Evolutionary conservation across 345 rosid genomes (phyloP), one percentile per base, ranked within the genome.

Genomic region (Salix exigua): DNA sequence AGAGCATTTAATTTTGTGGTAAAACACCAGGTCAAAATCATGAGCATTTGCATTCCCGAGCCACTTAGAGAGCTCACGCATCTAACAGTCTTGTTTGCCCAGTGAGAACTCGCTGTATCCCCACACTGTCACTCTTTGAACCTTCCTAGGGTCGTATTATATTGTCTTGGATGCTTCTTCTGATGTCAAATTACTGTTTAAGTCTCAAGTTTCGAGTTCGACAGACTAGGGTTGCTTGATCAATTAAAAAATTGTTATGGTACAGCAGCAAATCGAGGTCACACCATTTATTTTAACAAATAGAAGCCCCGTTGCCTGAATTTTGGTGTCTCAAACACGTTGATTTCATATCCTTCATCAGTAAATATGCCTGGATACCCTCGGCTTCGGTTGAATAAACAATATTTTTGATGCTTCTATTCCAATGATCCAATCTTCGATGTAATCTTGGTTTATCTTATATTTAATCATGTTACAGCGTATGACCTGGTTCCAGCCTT

Each of bases 141-240:
- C 80, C 89, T 91, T 87, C 89, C 81, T 73, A 82, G 82, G 70
- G 37, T 66, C 67, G n/a, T 86, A 84, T 73, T 79, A 73, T 69
- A 86, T 80, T 79, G 79, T 73, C 69, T 55, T 80, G 78, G 90
- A 84, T 86, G 90, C 87, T 84, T 87, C 94, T 87, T 80, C 73
- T 76, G 61, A 78, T 84, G 86, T 83, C 82, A 82, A 81, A 70
- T 73, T 74, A 66, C 89, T 82, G 77, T 77, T 79, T 64, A 75
- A 68, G 68, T 86, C 82, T 80, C 87, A 87, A 87, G 92, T 88
- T 91, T 91, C 87, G 83, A 88, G 88, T 91, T 91, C 87, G 83
- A 88, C 86, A 81, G 5, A 79, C 87, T 88, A 82, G 89, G 90
- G 87, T 77, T 85, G 81, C 81, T 78, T 76, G 55, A 66, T 44